phyloP scores from a whole-genome alignment of 768 basidiomycete species.

The Mycena galericulata region DNA sequence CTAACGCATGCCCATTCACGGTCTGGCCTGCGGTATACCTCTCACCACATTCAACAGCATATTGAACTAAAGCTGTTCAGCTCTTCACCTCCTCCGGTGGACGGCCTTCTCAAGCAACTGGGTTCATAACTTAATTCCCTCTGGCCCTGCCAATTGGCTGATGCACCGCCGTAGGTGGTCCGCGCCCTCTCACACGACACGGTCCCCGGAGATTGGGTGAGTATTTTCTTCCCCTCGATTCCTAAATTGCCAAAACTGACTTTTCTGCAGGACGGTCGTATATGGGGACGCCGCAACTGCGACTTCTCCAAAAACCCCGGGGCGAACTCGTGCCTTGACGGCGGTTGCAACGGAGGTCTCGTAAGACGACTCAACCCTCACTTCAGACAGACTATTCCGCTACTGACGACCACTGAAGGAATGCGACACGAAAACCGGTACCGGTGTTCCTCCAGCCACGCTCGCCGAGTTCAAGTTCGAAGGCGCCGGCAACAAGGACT shows the following conservation, averaged over 20 bases:
- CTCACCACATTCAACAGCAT: conserved; percentile 4
- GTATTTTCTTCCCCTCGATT: neutral
- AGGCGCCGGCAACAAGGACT: conserved; percentile 43
- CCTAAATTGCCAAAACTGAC: neutral
- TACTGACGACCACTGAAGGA: conserved; percentile 1
- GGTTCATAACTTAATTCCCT: conserved; percentile 11
- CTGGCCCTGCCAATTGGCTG: conserved; percentile 11
- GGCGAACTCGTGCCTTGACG: conserved; percentile 54
- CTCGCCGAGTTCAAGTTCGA: conserved; percentile 59
- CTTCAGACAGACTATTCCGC: conserved; percentile 17
- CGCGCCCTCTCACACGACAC: conserved; percentile 5
- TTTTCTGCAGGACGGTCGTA: conserved; percentile 47
- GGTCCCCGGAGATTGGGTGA: conserved; percentile 14
- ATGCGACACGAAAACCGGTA: conserved; percentile 5
- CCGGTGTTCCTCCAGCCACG: conserved; percentile 56
- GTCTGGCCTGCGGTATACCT: conserved; percentile 22
- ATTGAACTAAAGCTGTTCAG: conserved; percentile 9
- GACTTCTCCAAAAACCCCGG: conserved; percentile 52
- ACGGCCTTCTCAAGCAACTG: conserved; percentile 24
- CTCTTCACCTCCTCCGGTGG: conserved; percentile 28
- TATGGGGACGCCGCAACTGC: conserved; percentile 63
- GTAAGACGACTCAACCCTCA: conserved; percentile 48
- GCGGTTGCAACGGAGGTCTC: conserved; percentile 61
- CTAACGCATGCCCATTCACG: conserved; percentile 18
- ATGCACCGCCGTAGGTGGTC: conserved; percentile 6